phyloP scores from a whole-genome alignment of 108 stramenopile species.

The Craspedostauros australis region DNA sequence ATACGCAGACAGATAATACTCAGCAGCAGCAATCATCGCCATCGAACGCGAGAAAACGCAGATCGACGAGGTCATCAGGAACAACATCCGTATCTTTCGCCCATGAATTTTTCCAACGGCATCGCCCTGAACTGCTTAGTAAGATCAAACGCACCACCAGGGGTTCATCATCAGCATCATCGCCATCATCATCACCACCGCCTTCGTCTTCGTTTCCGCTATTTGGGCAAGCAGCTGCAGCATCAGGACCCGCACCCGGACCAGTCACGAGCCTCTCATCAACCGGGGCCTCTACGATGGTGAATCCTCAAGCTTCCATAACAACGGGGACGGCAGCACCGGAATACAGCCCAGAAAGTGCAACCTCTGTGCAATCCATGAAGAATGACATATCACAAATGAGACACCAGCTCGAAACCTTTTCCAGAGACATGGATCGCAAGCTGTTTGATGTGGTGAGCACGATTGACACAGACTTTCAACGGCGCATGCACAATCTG shows the following conservation, averaged over 20 bases:
- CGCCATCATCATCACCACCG: too few relatives aligned
- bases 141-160: slow-evolving; percentile 19
- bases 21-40: neutral
- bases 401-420: neutral
- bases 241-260: slow-evolving; percentile 12
- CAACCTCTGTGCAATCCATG: slow-evolving; percentile 13
- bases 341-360: too few relatives aligned
- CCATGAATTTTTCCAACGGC: slow-evolving; percentile 17
- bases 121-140: slow-evolving; percentile 16
- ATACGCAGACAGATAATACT: neutral
- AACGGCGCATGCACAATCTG: slow-evolving; percentile 15
- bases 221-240: too few relatives aligned
- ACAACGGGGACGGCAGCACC: too few relatives aligned
- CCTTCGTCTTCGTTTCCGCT: too few relatives aligned
- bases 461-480: slow-evolving; percentile 14
- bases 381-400: slow-evolving; percentile 12
- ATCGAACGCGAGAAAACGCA: neutral
- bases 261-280: too few relatives aligned
- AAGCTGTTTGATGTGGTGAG: slow-evolving; percentile 5
- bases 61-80: neutral
- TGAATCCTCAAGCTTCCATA: too few relatives aligned
- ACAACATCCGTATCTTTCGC: slow-evolving; percentile 11
- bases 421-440: slow-evolving; percentile 14
- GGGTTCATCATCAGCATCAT: too few relatives aligned
- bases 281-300: too few relatives aligned